phyloP scores from a whole-genome alignment of 768 basidiomycete genomes.

The Candolleomyces efflorescens region DNA sequence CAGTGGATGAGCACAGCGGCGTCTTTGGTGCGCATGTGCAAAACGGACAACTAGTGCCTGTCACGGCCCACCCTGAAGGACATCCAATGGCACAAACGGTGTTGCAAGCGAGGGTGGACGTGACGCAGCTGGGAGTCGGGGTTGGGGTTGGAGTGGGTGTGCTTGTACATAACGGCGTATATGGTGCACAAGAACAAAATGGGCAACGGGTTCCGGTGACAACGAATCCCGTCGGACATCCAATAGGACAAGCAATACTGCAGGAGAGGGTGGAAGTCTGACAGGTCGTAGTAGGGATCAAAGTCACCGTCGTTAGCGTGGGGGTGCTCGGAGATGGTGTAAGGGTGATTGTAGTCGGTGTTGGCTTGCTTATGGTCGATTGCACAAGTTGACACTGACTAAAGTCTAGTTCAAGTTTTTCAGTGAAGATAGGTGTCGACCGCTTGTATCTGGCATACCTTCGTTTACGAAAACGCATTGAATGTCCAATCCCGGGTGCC shows the following conservation, averaged over 20 bases:
- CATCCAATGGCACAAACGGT: neutral
- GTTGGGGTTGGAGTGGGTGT: neutral
- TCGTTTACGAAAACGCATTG: too few species aligned
- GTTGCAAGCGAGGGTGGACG: neutral
- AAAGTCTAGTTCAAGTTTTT: too few species aligned
- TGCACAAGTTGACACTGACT: too few species aligned
- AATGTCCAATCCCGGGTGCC: too few species aligned
- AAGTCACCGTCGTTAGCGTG: too few species aligned
- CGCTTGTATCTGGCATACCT: too few species aligned
- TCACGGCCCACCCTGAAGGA: neutral
- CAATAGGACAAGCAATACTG: neutral
- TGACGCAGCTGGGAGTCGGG: neutral
- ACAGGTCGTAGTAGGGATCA: neutral
- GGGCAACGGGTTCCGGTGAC: neutral
- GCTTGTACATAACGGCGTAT: neutral
- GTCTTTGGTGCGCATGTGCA: neutral
- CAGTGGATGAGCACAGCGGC: neutral
- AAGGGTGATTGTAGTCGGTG: too few species aligned
- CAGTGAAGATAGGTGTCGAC: too few species aligned
- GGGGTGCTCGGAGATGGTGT: too few species aligned
- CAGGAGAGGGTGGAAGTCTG: neutral
- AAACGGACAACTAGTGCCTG: conserved; percentile 2
- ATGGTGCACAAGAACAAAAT: neutral
- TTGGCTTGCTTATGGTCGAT: too few species aligned
- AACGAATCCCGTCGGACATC: neutral